These are phyloP conservation scores for Chlamydomonas asymmetrica DNA, from an alignment of 139 green algal genomes.

Conservation along the genomic window DNA sequence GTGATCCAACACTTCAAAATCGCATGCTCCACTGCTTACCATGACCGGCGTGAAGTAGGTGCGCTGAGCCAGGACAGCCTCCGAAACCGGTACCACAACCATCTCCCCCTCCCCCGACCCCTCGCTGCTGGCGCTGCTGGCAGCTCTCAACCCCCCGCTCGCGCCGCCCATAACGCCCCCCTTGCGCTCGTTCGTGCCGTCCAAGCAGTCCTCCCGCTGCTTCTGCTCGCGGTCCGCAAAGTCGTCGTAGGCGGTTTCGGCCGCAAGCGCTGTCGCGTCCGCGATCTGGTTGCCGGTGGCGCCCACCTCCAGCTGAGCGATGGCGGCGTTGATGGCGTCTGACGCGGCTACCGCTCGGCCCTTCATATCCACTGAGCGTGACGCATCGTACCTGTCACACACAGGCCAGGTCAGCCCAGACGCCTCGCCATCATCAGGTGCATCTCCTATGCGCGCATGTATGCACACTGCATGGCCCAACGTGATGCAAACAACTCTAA, in stretches of 20 bases:
- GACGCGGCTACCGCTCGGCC: slow-evolving; percentile 57
- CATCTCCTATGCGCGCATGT: background rate
- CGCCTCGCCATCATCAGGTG: background rate
- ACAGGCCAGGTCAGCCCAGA: background rate
- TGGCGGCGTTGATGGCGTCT: slow-evolving; percentile 53
- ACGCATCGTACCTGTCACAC: slow-evolving; percentile 70
- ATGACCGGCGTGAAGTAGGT: slow-evolving; percentile 75
- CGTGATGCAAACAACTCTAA: background rate
- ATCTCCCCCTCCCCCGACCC: slow-evolving; percentile 5
- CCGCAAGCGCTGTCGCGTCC: slow-evolving; percentile 57
- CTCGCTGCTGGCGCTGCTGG: background rate
- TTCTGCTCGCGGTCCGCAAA: slow-evolving; percentile 49
- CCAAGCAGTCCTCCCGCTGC: background rate
- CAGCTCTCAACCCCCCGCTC: slow-evolving; percentile 15
- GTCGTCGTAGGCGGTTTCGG: slow-evolving; percentile 62
- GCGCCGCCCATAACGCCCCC: too few relatives aligned
- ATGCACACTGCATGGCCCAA: background rate
- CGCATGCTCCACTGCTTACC: too few relatives aligned
- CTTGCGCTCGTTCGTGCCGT: background rate
- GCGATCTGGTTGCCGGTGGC: slow-evolving; percentile 47
- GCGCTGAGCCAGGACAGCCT: slow-evolving; percentile 69
- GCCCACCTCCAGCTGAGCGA: slow-evolving; percentile 40
- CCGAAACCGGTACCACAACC: slow-evolving; percentile 31
- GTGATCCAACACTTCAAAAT: too few relatives aligned
- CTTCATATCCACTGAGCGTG: slow-evolving; percentile 56